Conservation (phyloP, 768 basidiomycete species). For the Lentinula aciculospora region DNA sequence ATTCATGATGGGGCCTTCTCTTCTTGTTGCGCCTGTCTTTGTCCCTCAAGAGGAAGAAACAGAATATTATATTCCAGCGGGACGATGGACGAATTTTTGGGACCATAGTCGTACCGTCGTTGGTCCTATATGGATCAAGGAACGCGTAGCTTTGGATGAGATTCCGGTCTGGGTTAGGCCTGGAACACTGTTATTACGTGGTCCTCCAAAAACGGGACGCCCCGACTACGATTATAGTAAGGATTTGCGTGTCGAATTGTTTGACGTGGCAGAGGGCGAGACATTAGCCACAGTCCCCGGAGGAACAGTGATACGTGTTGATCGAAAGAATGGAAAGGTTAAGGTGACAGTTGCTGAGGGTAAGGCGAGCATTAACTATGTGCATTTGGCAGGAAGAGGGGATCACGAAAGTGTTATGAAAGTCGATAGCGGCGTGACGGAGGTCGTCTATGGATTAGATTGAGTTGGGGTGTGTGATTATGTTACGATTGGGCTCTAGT, state of each 20-base stretch:
- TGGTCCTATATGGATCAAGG: slow-evolving; percentile 60
- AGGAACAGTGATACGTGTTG: slow-evolving; percentile 34
- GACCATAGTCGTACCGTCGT: slow-evolving; percentile 44
- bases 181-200: slow-evolving; percentile 52
- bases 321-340: slow-evolving; percentile 24
- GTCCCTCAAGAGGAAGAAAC: slow-evolving; percentile 46
- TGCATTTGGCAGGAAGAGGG: background rate
- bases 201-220: slow-evolving; percentile 40
- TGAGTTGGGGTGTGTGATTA: background rate
- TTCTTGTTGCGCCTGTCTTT: slow-evolving; percentile 61
- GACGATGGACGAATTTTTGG: slow-evolving; percentile 58
- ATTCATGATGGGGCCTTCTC: slow-evolving; percentile 39
- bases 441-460: background rate
- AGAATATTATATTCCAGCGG: slow-evolving; percentile 57
- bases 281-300: slow-evolving; percentile 34
- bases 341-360: slow-evolving; percentile 18
- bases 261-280: slow-evolving; percentile 43
- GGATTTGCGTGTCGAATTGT: slow-evolving; percentile 45
- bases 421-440: slow-evolving; percentile 3
- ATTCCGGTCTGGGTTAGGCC: slow-evolving; percentile 66
- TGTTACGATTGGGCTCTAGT: slow-evolving; percentile 8
- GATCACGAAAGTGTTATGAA: background rate
- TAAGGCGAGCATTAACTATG: slow-evolving; percentile 4
- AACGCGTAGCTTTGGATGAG: slow-evolving; percentile 55
- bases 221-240: slow-evolving; percentile 59